These are phyloP conservation scores for Penicillium desertorum DNA, from an alignment of 495 filamentous ascomycete genomes.

Conservation along the genomic window DNA sequence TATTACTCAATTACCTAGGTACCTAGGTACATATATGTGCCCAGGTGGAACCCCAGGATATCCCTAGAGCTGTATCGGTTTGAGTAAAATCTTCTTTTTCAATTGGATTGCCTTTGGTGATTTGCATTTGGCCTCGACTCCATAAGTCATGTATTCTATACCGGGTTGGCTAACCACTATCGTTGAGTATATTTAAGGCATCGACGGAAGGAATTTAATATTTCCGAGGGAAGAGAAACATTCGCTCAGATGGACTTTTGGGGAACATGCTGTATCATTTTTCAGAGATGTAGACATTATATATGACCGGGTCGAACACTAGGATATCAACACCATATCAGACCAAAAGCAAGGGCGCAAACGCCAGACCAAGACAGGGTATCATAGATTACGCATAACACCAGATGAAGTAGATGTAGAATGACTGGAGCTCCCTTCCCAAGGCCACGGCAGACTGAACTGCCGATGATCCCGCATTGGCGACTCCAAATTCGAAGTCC, in stretches of 20 bases:
- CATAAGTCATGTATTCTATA: too few relatives aligned
- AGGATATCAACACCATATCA: neutral
- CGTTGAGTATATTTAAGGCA: too few relatives aligned
- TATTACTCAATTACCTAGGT: too few relatives aligned
- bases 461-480: conserved; percentile 1
- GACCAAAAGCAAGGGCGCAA: neutral
- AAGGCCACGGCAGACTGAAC: conserved; percentile 23
- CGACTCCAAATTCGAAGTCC: neutral
- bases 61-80: too few relatives aligned
- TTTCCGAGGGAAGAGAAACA: too few relatives aligned
- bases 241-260: neutral
- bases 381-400: neutral
- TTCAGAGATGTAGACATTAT: neutral
- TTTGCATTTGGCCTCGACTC: too few relatives aligned
- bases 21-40: too few relatives aligned
- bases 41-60: too few relatives aligned
- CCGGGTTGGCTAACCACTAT: too few relatives aligned
- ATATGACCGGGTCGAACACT: neutral
- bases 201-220: too few relatives aligned
- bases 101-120: too few relatives aligned
- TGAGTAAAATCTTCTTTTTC: too few relatives aligned
- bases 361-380: neutral
- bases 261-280: neutral
- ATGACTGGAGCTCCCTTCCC: conserved; percentile 8
- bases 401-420: conserved; percentile 11